phyloP scores from a whole-genome alignment of 495 filamentous ascomycete genomes.

The Penicillium coprophilum region DNA sequence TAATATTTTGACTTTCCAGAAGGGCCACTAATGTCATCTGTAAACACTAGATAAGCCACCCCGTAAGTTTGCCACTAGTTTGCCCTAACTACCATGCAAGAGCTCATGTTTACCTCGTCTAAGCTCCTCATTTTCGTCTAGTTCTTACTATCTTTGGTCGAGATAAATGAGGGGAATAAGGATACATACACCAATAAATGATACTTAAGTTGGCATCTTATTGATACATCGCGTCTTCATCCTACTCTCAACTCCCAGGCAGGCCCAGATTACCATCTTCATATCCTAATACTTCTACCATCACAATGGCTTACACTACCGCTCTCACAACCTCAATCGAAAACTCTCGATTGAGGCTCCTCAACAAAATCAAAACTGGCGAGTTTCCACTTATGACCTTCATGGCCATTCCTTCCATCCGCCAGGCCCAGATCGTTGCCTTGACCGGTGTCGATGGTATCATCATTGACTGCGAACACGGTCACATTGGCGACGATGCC shows the following conservation, averaged over 20 bases:
- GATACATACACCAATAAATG: not conserved
- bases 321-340: conserved; percentile 34
- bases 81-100: conserved; percentile 5
- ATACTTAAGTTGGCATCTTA: not conserved
- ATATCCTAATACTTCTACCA: conserved; percentile 1
- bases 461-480: conserved; percentile 33
- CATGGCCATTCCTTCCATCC: conserved; percentile 39
- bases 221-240: not conserved
- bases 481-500: conserved; percentile 55
- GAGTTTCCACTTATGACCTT: conserved; percentile 42
- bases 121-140: not conserved
- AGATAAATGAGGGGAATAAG: not conserved
- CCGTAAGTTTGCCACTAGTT: not conserved
- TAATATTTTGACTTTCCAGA: not conserved
- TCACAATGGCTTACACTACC: conserved; percentile 31
- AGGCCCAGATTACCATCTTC: conserved; percentile 1
- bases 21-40: not conserved
- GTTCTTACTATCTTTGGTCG: not conserved
- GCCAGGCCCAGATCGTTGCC: conserved; percentile 38
- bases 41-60: not conserved
- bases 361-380: conserved; percentile 34
- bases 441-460: conserved; percentile 41
- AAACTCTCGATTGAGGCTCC: conserved; percentile 37
- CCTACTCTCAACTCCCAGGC: not conserved
- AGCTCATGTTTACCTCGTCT: not conserved